Conservation (phyloP, 441 rosid species). For the Populus hybrid region DNA sequence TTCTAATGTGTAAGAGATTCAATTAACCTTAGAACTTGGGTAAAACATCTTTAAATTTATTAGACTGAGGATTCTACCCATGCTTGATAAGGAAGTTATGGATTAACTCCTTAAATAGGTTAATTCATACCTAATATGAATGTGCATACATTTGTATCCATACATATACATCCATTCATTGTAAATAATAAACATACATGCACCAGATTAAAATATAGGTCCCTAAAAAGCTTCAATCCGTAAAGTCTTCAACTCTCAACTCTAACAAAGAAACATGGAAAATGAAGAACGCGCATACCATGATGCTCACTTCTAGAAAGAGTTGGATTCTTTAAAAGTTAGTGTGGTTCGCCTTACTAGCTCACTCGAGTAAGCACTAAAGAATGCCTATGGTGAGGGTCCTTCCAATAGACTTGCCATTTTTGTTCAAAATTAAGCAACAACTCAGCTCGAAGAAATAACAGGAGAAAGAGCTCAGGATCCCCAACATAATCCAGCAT, state of each 20-base stretch:
- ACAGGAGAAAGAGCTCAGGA: neutral
- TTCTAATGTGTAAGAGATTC: too few species aligned
- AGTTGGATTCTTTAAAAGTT: neutral
- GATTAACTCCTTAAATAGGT: too few species aligned
- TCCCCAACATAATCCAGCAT: neutral
- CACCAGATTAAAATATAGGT: neutral
- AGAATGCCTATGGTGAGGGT: neutral
- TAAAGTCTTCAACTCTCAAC: neutral
- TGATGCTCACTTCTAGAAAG: neutral
- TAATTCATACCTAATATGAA: neutral
- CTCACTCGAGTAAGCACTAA: neutral
- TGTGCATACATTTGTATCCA: neutral
- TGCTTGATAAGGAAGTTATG: neutral
- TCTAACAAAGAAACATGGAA: too few species aligned
- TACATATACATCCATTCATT: too few species aligned
- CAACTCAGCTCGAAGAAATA: too few species aligned
- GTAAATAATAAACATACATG: too few species aligned
- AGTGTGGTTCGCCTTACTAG: neutral
- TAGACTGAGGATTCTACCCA: accelerated
- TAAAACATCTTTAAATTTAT: too few species aligned
- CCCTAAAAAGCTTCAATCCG: neutral
- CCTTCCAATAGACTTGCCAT: too few species aligned
- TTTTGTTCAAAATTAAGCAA: too few species aligned
- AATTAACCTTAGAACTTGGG: neutral
- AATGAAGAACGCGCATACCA: neutral